Percentiles rank a stretch among this genome's conserved stretches.
Conservation (phyloP, 116 monocot genomes). For the Cymodocea nodosa region DNA sequence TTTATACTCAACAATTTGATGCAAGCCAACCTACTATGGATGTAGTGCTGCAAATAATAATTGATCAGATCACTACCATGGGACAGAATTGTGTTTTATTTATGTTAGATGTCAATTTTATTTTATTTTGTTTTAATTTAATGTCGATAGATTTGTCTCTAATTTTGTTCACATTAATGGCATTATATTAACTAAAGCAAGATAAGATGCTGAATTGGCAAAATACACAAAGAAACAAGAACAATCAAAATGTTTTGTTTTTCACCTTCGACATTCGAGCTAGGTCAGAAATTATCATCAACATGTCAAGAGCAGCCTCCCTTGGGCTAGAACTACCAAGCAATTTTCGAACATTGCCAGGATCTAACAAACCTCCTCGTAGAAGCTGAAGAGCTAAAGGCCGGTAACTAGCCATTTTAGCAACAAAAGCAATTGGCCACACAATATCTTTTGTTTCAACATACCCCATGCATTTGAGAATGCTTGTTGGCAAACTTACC, state of each 20-base stretch:
- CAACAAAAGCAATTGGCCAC: conserved; percentile 69
- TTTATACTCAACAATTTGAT: not conserved
- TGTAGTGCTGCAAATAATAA: not conserved
- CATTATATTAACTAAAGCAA: too few species aligned
- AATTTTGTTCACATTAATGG: too few species aligned
- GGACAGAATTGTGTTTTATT: too few species aligned
- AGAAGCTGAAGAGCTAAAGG: conserved; percentile 75
- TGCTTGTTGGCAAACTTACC: conserved; percentile 48
- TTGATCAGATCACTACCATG: too few species aligned
- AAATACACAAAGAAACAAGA: not conserved
- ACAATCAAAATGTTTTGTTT: not conserved
- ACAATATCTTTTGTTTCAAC: conserved; percentile 45
- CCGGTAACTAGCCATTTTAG: conserved; percentile 90
- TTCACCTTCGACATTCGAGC: conserved; percentile 95
- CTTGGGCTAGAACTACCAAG: conserved; percentile 35
- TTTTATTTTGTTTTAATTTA: too few species aligned
- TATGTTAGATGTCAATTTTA: too few species aligned
- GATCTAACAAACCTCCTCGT: conserved; percentile 67
- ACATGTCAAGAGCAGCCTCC: conserved; percentile 70
- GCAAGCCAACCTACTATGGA: not conserved
- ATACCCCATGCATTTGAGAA: conserved; percentile 50
- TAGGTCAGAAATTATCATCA: conserved; percentile 97
- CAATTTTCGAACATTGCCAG: conserved; percentile 33
- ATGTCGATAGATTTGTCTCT: too few species aligned
- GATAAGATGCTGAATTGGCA: too few species aligned